A percentile compares a stretch with the other conserved stretches of the same genome.
Evolutionary conservation across 306 rosid genomes (phyloP).

Genomic region (Astragalus membranaceus): DNA sequence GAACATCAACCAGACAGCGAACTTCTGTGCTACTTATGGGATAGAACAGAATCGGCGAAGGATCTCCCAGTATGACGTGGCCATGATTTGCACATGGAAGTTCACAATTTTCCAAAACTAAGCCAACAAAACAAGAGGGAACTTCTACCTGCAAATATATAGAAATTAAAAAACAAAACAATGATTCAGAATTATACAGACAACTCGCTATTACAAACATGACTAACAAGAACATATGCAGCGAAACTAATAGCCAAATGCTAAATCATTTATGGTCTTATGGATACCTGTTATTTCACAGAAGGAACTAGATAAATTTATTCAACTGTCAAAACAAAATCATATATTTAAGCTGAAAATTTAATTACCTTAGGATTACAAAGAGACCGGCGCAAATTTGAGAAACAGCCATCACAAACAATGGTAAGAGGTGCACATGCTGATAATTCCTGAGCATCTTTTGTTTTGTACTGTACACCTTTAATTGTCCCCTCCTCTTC

Average conservation of each 20-base stretch:
- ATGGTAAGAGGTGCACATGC: slow-evolving; percentile 80
- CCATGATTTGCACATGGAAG: slow-evolving; percentile 90
- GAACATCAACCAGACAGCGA: slow-evolving; percentile 95
- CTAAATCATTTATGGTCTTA: neutral
- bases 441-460: slow-evolving; percentile 55
- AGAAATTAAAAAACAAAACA: neutral
- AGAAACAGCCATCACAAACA: slow-evolving; percentile 97
- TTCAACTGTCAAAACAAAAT: neutral
- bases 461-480: slow-evolving; percentile 81
- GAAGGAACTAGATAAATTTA: neutral
- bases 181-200: slow-evolving; percentile 2
- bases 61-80: slow-evolving; percentile 83
- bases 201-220: neutral
- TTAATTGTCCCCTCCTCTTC: slow-evolving; percentile 75
- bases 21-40: slow-evolving; percentile 85
- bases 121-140: slow-evolving; percentile 91
- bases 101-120: slow-evolving; percentile 77
- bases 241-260: neutral
- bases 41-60: slow-evolving; percentile 89
- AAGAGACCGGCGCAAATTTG: slow-evolving; percentile 89
- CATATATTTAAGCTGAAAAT: neutral
- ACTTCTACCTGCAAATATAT: slow-evolving; percentile 66
- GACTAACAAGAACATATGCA: neutral
- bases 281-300: neutral
- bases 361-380: slow-evolving; percentile 70